Evolutionary conservation across 768 basidiomycete species (phyloP), one percentile per base, ranked within the genome.

Genomic region (Dacryopinax spathularia): DNA sequence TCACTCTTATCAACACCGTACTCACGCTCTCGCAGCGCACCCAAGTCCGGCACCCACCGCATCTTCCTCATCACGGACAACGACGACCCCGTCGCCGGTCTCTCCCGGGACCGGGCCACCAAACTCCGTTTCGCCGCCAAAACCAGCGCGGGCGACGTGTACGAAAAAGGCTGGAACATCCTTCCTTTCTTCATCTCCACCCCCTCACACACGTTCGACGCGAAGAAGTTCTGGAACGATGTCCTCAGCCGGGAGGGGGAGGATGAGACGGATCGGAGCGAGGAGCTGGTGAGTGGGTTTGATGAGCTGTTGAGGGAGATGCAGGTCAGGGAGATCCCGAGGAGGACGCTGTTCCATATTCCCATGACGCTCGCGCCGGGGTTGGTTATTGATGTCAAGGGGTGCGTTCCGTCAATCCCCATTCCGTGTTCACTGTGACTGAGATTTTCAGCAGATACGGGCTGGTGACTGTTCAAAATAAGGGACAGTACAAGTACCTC

Each of bases 51-150:
- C 1, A 85, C 87, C n/a, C 94, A 95, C 71, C 85, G 93, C 4
- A 82, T 98, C 0, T 97, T 97, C 72, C 76, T 95, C 36, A 88
- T 99, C 41, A 98, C 96, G 0, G 88, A 98, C 70, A 85, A 89
- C 67, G 91, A 93, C 68, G 74, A 88, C 67, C 92, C 92, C 0
- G n/a, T 62, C 33, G 39, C 34, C 35, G 48, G 64, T 60, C 2
- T 22, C 44, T 43, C 48, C 13, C n/a, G 25, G 18, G 29, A 31
- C 34, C 48, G 48, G 4, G 25, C 25, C 5, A 29, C 29, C 48
- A 7, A 63, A 62, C n/a, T 41, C 22, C 27, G 20, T 16, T 0
- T 60, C 65, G 43, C 66, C 66, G 18, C 35, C 29, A 22, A 15
- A 33, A 2, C 65, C 60, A 25, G 64, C 66, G 9, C 27, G 44